Base-by-base conservation (phyloP, 73 alveolate genomes). In the Symbiodinium pilosum region DNA sequence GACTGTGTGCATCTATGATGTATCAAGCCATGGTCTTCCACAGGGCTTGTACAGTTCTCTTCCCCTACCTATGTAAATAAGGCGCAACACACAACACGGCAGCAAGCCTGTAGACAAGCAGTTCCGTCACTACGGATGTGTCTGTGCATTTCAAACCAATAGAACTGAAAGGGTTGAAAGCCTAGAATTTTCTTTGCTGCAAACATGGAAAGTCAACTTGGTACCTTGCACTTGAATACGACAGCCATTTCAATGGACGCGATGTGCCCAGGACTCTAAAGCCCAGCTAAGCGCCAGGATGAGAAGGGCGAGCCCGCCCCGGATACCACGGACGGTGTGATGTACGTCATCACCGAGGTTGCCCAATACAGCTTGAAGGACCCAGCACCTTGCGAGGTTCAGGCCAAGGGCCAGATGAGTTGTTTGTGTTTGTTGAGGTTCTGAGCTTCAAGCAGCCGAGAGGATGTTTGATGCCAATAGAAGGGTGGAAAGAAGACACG, bases 361-460 rank as follows among this genome's bases (percentile, higher is more conserved):
- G 98, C 98, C 12, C 98, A 93, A n/a, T 93, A 93, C 93, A 93
- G 98, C 71, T 77, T 93, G 68, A 93, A 93, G 98, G 98, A 93
- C 88, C 43, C 8, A n/a, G 18, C 39, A 47, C 59, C n/a, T n/a
- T 54, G 34, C 73, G 73, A 54, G 26, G 73, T 54, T 54, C 73
- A 16, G 26, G 73, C 32, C 4, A 5, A 30, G 26, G 26, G 73
- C 73, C 73, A 54, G 73, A 30, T n/a, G n/a, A n/a, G n/a, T n/a
- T n/a, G n/a, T n/a, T n/a, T n/a, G n/a, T n/a, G n/a, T n/a, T n/a
- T n/a, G n/a, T n/a, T n/a, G n/a, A n/a, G n/a, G n/a, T n/a, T n/a
- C n/a, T n/a, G n/a, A n/a, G n/a, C n/a, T n/a, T n/a, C n/a, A n/a
- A n/a, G n/a, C n/a, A n/a, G n/a, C n/a, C n/a, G n/a, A n/a, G n/a